A percentile compares a stretch with the other conserved stretches of the same genome.
phyloP scores from a whole-genome alignment of 208 protist genomes.

The Angomonas deanei region DNA sequence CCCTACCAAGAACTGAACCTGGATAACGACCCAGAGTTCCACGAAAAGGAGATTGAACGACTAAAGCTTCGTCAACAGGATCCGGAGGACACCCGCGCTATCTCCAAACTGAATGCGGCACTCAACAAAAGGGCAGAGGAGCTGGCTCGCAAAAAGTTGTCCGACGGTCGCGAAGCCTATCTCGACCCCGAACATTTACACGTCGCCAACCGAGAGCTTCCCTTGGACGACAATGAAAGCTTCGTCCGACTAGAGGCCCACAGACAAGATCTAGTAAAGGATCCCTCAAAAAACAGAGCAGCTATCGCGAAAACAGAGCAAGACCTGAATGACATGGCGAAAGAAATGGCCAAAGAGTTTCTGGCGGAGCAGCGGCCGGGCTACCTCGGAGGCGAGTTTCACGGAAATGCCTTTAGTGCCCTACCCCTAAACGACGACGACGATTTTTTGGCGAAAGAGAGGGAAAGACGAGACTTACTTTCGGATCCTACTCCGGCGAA shows the following conservation, averaged over 20 bases:
- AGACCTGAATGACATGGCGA: slow-evolving; percentile 31
- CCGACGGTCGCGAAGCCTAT: slow-evolving; percentile 37
- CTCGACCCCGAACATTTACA: slow-evolving; percentile 31
- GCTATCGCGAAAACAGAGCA: slow-evolving; percentile 20
- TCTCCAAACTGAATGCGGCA: slow-evolving; percentile 29
- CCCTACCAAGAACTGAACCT: slow-evolving; percentile 33
- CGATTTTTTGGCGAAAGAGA: slow-evolving; percentile 33
- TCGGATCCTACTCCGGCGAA: slow-evolving; percentile 17
- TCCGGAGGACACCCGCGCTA: slow-evolving; percentile 20
- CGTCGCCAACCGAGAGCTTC: slow-evolving; percentile 37
- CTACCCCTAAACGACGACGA: slow-evolving; percentile 44
- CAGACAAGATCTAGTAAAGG: slow-evolving; percentile 25
- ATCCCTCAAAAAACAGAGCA: slow-evolving; percentile 8
- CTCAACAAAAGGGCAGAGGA: slow-evolving; percentile 40
- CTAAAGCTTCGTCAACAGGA: slow-evolving; percentile 32
- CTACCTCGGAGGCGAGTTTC: slow-evolving; percentile 38
- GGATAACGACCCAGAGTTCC: slow-evolving; percentile 49
- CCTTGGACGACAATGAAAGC: slow-evolving; percentile 28
- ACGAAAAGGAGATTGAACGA: slow-evolving; percentile 44
- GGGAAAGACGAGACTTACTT: slow-evolving; percentile 28
- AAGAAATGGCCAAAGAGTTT: slow-evolving; percentile 28
- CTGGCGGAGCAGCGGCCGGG: slow-evolving; percentile 26
- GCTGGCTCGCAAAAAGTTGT: slow-evolving; percentile 40
- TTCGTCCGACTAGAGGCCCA: slow-evolving; percentile 40
- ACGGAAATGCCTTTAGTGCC: slow-evolving; percentile 21